phyloP scores from a whole-genome alignment of 2,329 filamentous ascomycete genomes.

The Cladosporium sp. region DNA sequence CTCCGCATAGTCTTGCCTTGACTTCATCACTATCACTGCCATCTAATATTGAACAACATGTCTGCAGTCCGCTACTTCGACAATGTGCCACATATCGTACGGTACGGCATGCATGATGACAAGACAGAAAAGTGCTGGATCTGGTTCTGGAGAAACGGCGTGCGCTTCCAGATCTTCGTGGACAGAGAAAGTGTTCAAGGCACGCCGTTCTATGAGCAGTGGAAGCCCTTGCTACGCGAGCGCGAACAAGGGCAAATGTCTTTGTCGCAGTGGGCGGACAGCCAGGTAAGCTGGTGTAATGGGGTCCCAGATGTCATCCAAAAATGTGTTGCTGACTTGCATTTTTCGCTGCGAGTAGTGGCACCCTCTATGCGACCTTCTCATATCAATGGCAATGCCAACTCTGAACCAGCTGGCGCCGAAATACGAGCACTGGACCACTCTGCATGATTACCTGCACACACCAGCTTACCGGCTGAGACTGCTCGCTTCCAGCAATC shows the following conservation, averaged over 20 bases:
- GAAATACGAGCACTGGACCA: conserved; percentile 9
- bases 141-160: conserved; percentile 21
- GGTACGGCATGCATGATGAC: conserved; percentile 22
- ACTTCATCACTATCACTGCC: background rate
- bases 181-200: conserved; percentile 12
- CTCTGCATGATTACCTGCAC: conserved; percentile 20
- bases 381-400: conserved; percentile 2
- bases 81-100: conserved; percentile 21
- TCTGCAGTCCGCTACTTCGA: conserved; percentile 19
- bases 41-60: conserved; percentile 2
- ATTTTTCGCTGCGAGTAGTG: background rate
- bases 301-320: background rate
- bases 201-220: conserved; percentile 21
- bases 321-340: background rate
- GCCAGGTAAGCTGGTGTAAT: background rate
- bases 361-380: background rate
- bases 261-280: background rate
- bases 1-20: background rate
- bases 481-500: background rate
- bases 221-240: conserved; percentile 20
- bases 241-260: background rate
- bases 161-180: conserved; percentile 17
- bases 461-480: conserved; percentile 18
- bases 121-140: conserved; percentile 19
- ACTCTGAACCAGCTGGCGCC: conserved; percentile 1